Percentiles rank a stretch among this genome's conserved stretches.
Conservation (phyloP, 192 early-diverging fungal species). For the Dispira parvispora region DNA sequence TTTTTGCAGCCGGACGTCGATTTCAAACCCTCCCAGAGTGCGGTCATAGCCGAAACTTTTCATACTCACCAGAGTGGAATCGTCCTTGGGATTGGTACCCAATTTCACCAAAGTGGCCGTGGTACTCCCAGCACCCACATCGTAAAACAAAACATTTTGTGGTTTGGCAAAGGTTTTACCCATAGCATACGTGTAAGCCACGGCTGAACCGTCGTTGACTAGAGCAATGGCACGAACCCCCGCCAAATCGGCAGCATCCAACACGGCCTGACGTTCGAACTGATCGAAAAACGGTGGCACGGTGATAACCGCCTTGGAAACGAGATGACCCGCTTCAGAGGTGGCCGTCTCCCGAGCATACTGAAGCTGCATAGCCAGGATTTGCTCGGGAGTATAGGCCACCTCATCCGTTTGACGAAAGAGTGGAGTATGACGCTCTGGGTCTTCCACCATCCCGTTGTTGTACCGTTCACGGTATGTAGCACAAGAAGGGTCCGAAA, state of each 20-base stretch:
- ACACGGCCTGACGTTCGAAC: conserved; percentile 75
- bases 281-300: conserved; percentile 87
- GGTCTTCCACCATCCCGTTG: conserved; percentile 61
- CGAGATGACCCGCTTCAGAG: conserved; percentile 47
- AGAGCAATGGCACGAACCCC: conserved; percentile 65
- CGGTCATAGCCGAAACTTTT: conserved; percentile 65
- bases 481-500: conserved; percentile 45
- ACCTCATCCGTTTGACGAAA: conserved; percentile 45
- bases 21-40: conserved; percentile 70
- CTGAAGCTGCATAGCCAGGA: conserved; percentile 86
- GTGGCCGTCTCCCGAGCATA: conserved; percentile 75
- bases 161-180: conserved; percentile 43
- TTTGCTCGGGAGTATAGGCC: conserved; percentile 61
- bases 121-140: conserved; percentile 94
- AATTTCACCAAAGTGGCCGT: conserved; percentile 77
- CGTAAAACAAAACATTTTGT: conserved; percentile 82
- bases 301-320: conserved; percentile 83
- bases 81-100: conserved; percentile 36
- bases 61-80: conserved; percentile 54
- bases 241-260: conserved; percentile 86
- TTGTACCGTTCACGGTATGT: conserved; percentile 61
- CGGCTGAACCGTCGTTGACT: conserved; percentile 90
- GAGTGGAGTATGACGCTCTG: conserved; percentile 39
- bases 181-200: conserved; percentile 86
- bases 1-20: conserved; percentile 72